A percentile compares a stretch with the other conserved stretches of the same genome.
phyloP scores from a whole-genome alignment of 2,329 filamentous ascomycete species.

The Pseudogymnoascus sp. region DNA sequence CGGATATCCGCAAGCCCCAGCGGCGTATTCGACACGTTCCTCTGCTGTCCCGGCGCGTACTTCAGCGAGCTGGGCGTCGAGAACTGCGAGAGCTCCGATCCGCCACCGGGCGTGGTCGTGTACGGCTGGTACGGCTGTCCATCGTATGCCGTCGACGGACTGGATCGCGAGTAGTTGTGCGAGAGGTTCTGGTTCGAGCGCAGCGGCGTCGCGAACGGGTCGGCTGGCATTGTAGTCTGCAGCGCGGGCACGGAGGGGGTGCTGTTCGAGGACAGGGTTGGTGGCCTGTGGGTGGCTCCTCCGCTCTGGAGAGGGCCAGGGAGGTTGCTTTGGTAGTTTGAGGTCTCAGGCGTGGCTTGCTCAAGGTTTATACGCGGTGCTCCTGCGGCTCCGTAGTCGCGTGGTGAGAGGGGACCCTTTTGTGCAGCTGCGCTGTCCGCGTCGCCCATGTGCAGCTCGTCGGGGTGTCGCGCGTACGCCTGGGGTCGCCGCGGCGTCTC shows the following conservation, averaged over 20 bases:
- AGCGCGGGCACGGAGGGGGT: conserved; percentile 52
- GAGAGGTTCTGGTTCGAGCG: conserved; percentile 58
- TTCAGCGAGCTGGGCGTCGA: conserved; percentile 48
- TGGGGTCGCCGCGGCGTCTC: conserved; percentile 43
- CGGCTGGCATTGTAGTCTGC: conserved; percentile 43
- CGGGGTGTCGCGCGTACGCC: conserved; percentile 40
- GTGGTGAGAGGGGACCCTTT: conserved; percentile 28
- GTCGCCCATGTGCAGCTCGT: conserved; percentile 45
- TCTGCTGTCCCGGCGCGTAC: conserved; percentile 52
- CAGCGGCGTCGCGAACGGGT: conserved; percentile 55
- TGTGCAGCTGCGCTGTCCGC: conserved; percentile 33
- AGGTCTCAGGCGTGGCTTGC: conserved; percentile 42
- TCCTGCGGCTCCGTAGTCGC: conserved; percentile 40
- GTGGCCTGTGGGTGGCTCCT: conserved; percentile 40
- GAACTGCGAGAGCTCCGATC: conserved; percentile 50
- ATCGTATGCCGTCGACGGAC: conserved; percentile 59
- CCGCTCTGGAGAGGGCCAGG: conserved; percentile 56
- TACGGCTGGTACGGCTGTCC: conserved; percentile 47
- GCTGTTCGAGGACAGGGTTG: conserved; percentile 46
- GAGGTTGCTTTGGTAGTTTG: conserved; percentile 42
- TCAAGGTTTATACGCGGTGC: conserved; percentile 53
- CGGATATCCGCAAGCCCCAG: conserved; percentile 88
- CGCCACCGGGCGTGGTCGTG: conserved; percentile 57
- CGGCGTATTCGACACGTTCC: conserved; percentile 71
- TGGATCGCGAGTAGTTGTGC: conserved; percentile 78